Evolutionary conservation across 2,329 filamentous ascomycete genomes (phyloP).

Genomic region (Hypoxylon sp.): DNA sequence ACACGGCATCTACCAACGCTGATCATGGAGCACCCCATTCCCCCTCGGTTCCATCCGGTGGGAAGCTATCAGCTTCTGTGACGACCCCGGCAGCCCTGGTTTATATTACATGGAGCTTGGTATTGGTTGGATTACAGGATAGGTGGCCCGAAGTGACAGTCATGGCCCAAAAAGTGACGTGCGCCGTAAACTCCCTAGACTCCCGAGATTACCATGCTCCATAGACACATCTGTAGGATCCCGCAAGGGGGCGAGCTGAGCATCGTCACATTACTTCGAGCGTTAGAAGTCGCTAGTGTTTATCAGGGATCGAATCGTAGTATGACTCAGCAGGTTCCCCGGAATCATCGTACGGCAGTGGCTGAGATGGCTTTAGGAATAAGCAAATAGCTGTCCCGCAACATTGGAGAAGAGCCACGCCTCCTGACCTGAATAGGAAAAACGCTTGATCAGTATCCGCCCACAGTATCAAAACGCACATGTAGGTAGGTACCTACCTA

Average conservation of each 20-base stretch:
- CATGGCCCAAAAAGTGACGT: constrained; percentile 25
- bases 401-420: constrained; percentile 20
- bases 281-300: constrained; percentile 9
- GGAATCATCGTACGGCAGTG: constrained; percentile 26
- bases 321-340: constrained; percentile 24
- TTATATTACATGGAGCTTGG: constrained; percentile 35
- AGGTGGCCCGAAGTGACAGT: constrained; percentile 38
- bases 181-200: constrained; percentile 27
- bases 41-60: constrained; percentile 41
- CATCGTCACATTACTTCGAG: constrained; percentile 18
- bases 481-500: neutral
- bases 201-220: constrained; percentile 39
- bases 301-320: constrained; percentile 6
- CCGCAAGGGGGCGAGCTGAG: constrained; percentile 32
- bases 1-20: constrained; percentile 35
- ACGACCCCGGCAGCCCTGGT: constrained; percentile 31
- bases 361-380: constrained; percentile 19
- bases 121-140: constrained; percentile 35
- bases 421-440: constrained; percentile 24
- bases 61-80: constrained; percentile 36
- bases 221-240: constrained; percentile 36
- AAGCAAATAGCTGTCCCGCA: constrained; percentile 26
- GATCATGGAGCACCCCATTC: constrained; percentile 38
- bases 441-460: constrained; percentile 31
- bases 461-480: constrained; percentile 24